Base-by-base conservation (phyloP, 108 stramenopile genomes). In the Nitzschia sp. region DNA sequence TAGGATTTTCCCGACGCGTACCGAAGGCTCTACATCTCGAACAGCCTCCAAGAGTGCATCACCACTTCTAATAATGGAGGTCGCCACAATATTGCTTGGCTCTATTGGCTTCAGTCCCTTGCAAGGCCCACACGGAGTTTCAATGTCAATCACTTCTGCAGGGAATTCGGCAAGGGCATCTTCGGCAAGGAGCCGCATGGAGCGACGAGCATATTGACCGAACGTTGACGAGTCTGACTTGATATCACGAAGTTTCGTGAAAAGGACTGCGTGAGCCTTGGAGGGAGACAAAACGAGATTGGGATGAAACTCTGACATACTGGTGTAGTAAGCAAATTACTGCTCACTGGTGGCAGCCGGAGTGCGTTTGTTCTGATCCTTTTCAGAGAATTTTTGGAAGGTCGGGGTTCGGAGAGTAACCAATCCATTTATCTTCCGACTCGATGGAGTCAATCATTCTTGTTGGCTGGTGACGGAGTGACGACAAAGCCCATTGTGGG, bases 31-130 rank as follows among this genome's bases (percentile, higher is more conserved):
- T 63, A 92, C 60, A 22, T 86, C 80, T 14, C 93, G 84, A 20
- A 97, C 89, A 25, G 86, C 83, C 59, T 95, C 94, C 57, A 95
- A 59, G 11, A 99, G 70, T 19, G 88, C 71, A 75, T 97, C 97
- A 1, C 97, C 98, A 10, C 94, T 88, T 22, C 98, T 83, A 39
- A 99, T 72, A 44, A 99, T 96, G 20, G 95, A 96, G 0, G 98
- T 94, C 19, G 66, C 73, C 17, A 56, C 56, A 58, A 75, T 68
- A 0, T 39, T 39, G 15, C 65, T 51, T 8, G 73, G 77, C 62
- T 63, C 68, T 22, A 80, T 39, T 26, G 60, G 77, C 20, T 70
- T 53, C 14, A 78, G 40, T 1, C 93, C 93, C 10, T 76, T 58
- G 51, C 48, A 90, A 3, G 76, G 48, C 11, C 83, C 87, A 65